Conservation (phyloP, 1,139 yeast genomes). For the Saccharomycopsis hybrid region DNA sequence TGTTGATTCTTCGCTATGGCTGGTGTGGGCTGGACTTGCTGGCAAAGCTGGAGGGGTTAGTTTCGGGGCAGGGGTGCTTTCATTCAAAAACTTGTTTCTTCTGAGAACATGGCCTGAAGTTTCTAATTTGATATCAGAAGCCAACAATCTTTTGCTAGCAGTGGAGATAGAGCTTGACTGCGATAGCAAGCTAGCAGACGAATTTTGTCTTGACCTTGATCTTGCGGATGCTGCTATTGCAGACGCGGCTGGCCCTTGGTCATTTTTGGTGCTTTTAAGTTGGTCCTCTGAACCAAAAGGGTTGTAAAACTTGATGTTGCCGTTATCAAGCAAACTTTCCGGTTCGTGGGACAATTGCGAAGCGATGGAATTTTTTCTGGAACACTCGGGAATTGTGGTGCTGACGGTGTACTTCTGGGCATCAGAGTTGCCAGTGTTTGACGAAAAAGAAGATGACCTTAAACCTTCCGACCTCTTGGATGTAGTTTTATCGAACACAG, state of each 20-base stretch:
- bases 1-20: slow-evolving; percentile 15
- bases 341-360: background rate
- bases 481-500: slow-evolving; percentile 12
- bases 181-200: slow-evolving; percentile 2
- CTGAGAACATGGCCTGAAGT: background rate
- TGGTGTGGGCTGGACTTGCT: slow-evolving; percentile 14
- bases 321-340: background rate
- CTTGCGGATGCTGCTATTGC: background rate
- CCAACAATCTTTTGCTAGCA: slow-evolving; percentile 3
- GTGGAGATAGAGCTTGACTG: background rate
- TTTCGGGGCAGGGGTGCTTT: slow-evolving; percentile 10
- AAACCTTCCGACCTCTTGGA: slow-evolving; percentile 1
- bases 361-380: no score
- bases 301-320: background rate
- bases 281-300: background rate
- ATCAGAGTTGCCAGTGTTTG: background rate
- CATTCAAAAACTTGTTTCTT: slow-evolving; percentile 9
- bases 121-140: slow-evolving; percentile 3
- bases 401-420: slow-evolving; percentile 1
- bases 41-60: slow-evolving; percentile 14
- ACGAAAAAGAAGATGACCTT: slow-evolving; percentile 6
- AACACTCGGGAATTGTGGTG: slow-evolving; percentile 7
- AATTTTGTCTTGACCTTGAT: slow-evolving; percentile 2
- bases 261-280: background rate
- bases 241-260: background rate